These are phyloP conservation scores for Lasiosphaeria ovina DNA, from an alignment of 495 filamentous ascomycete genomes.

Conservation along the genomic window DNA sequence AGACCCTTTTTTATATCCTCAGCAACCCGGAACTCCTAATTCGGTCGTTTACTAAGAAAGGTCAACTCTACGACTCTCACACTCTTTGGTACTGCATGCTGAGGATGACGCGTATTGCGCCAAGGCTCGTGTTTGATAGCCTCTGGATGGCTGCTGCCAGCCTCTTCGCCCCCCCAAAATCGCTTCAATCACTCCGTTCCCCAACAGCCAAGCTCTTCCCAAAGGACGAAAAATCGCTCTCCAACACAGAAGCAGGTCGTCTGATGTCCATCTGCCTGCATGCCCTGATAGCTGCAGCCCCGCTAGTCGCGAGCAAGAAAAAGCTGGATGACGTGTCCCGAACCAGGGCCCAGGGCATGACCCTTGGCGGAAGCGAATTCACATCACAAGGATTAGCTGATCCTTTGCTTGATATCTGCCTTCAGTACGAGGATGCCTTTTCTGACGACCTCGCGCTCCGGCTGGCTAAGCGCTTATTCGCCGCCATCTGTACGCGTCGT, in stretches of 20 bases:
- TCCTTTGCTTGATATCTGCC: conserved; percentile 43
- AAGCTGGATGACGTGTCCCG: conserved; percentile 52
- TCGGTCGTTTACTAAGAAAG: conserved; percentile 59
- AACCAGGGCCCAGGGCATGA: conserved; percentile 47
- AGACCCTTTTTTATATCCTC: conserved; percentile 72
- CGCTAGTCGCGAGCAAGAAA: conserved; percentile 42
- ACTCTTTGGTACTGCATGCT: conserved; percentile 53
- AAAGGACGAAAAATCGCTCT: conserved; percentile 33
- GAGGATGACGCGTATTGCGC: conserved; percentile 48
- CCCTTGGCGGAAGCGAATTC: conserved; percentile 30
- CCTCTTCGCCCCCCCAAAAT: conserved; percentile 63
- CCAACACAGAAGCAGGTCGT: conserved; percentile 46
- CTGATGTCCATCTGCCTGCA: conserved; percentile 54
- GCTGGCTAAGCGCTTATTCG: conserved; percentile 49
- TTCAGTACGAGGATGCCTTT: conserved; percentile 57
- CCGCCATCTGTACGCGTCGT: conserved; percentile 48
- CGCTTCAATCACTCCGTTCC: conserved; percentile 47
- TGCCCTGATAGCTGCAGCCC: conserved; percentile 51
- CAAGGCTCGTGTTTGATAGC: conserved; percentile 65
- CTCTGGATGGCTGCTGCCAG: conserved; percentile 70
- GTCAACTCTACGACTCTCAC: conserved; percentile 49
- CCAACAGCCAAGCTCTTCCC: conserved; percentile 42
- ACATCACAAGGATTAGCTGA: not conserved
- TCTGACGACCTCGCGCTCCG: conserved; percentile 50
- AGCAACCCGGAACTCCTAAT: conserved; percentile 63